Evolutionary conservation across 139 green algal genomes (phyloP).

Genomic region (Nannochloris sp.): DNA sequence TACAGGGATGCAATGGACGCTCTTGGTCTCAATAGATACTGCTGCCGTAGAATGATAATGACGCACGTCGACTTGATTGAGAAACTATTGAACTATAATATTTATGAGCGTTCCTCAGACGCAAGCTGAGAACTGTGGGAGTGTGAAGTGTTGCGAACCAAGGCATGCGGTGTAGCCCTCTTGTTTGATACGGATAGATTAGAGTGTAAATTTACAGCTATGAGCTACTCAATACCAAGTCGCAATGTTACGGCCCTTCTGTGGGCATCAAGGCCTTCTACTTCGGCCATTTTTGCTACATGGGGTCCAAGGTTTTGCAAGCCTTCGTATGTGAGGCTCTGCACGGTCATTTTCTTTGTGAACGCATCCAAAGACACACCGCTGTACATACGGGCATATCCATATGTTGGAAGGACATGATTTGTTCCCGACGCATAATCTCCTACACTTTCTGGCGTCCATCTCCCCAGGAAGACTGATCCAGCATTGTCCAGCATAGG

Average conservation of each 20-base stretch:
- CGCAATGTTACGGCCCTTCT: slow-evolving; percentile 83
- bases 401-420: slow-evolving; percentile 96
- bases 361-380: slow-evolving; percentile 93
- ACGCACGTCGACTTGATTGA: slow-evolving; percentile 93
- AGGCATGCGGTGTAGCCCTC: neutral
- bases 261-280: slow-evolving; percentile 95
- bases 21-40: slow-evolving; percentile 90
- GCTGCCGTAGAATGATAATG: slow-evolving; percentile 98
- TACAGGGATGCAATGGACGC: slow-evolving; percentile 91
- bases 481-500: slow-evolving; percentile 80
- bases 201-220: too few relatives aligned
- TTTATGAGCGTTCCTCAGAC: slow-evolving; percentile 44
- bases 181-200: neutral
- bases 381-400: slow-evolving; percentile 96
- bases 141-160: neutral
- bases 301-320: slow-evolving; percentile 69
- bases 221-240: slow-evolving; percentile 33
- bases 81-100: slow-evolving; percentile 99
- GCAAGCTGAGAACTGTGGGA: neutral
- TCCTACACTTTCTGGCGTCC: slow-evolving; percentile 92
- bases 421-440: slow-evolving; percentile 98
- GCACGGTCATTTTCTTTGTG: slow-evolving; percentile 97
- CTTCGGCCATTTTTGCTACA: slow-evolving; percentile 89
- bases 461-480: slow-evolving; percentile 86
- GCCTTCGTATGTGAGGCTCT: slow-evolving; percentile 69